Percentiles rank a stretch among this genome's conserved stretches.
Evolutionary conservation across 2,329 filamentous ascomycete species (phyloP).

Genomic region (Fusarium secorum): DNA sequence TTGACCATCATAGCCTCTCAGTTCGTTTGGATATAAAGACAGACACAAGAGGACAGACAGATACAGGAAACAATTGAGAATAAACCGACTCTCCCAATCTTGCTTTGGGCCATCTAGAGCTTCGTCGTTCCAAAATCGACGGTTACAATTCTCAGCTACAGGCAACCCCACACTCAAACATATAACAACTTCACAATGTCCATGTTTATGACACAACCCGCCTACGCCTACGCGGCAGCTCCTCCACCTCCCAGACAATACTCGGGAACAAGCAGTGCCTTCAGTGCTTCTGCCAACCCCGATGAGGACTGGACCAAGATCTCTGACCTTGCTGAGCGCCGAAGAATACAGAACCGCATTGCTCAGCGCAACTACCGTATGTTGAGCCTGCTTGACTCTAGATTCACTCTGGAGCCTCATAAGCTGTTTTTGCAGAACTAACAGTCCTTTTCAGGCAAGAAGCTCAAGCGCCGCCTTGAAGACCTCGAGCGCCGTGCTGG

Average conservation of each 20-base stretch:
- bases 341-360: constrained; percentile 96
- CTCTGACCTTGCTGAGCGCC: constrained; percentile 91
- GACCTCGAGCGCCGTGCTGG: constrained; percentile 83
- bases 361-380: constrained; percentile 96
- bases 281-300: constrained; percentile 91
- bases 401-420: background rate
- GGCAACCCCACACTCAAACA: constrained; percentile 10
- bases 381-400: constrained; percentile 45
- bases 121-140: constrained; percentile 27
- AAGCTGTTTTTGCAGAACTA: constrained; percentile 7
- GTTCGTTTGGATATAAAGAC: constrained; percentile 25
- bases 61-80: constrained; percentile 21
- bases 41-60: constrained; percentile 25
- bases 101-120: constrained; percentile 23
- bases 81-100: constrained; percentile 8
- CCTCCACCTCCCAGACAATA: constrained; percentile 68
- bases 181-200: constrained; percentile 43
- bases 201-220: constrained; percentile 49
- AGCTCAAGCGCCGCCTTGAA: constrained; percentile 88
- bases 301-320: constrained; percentile 99
- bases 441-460: constrained; percentile 71
- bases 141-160: constrained; percentile 11
- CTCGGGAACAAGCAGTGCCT: constrained; percentile 86
- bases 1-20: constrained; percentile 16
- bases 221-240: constrained; percentile 45